Evolutionary conservation across 176 grass and related monocot genomes (phyloP).

Genomic region (Zea luxurians): DNA sequence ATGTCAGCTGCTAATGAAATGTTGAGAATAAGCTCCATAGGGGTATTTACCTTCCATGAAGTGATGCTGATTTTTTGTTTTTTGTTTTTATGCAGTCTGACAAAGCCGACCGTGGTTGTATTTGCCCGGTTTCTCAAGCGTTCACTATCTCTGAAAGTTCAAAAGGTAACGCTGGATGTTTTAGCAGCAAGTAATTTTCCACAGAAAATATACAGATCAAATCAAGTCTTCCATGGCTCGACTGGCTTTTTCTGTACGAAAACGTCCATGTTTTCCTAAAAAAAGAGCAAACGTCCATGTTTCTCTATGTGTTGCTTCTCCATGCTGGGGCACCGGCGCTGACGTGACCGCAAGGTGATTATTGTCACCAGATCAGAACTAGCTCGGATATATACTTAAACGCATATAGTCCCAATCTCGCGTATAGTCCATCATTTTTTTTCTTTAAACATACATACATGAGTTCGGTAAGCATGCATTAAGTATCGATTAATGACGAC

Average conservation of each 20-base stretch:
- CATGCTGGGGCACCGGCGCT: not conserved
- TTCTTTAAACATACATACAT: not conserved
- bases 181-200: not conserved
- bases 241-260: too few relatives aligned
- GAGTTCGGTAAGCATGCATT: not conserved
- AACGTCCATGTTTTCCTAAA: too few relatives aligned
- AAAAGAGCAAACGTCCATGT: too few relatives aligned
- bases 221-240: not conserved
- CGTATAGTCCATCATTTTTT: not conserved
- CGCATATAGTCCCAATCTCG: too few relatives aligned
- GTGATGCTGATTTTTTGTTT: not conserved
- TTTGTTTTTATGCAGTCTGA: not conserved
- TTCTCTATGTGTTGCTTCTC: too few relatives aligned
- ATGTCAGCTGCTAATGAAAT: not conserved
- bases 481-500: not conserved
- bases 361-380: too few relatives aligned
- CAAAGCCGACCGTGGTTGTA: not conserved
- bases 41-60: not conserved
- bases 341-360: not conserved
- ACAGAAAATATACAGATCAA: not conserved
- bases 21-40: not conserved
- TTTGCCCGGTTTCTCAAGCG: not conserved
- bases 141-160: not conserved
- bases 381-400: too few relatives aligned
- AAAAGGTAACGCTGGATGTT: not conserved